Evolutionary conservation across 2,329 filamentous ascomycete genomes (phyloP), one percentile per base, ranked within the genome.

Genomic region (Aspergillus ustus): DNA sequence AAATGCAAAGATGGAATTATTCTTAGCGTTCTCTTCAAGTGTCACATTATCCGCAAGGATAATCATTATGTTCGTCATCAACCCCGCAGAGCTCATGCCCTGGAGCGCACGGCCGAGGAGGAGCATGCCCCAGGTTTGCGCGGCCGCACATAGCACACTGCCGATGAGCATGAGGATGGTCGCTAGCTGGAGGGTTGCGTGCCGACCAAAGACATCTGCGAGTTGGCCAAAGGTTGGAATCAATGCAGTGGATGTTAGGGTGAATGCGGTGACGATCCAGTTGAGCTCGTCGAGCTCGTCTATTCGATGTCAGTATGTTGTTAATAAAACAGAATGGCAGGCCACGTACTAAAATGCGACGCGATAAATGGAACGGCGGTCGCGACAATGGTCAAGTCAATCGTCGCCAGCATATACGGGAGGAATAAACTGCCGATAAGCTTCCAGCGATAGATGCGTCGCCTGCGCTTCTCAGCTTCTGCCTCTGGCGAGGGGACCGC

Each of bases 221-320:
- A 88, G 80, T 66, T 90, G 87, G 1, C 85, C 86, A 76, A 87
- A 90, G 56, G 85, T 83, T 3, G 88, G 88, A 8, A 90, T 87
- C 65, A 90, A 90, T 1, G 87, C 84, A 1, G 88, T 87, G 0
- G 86, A 85, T 0, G 87, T 88, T 15, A 91, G 78, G 56, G 87
- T 90, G 74, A 90, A 91, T 7, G 87, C 81, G 0, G 88, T 88
- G 19, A 90, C 84, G 69, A 91, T 89, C 87, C 87, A 90, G 69
- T 89, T 90, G 2, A 89, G 79, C 67, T 88, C 83, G 19, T 83
- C 80, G 4, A 86, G 70, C 69, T 86, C 72, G 62, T 81, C 83
- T 83, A 59, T 13, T 29, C 1, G n/a, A 15, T n/a, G 34, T 37
- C 9, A 55, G 37, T 15, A 19, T 15, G 6, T 8, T 6, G 5